Conservation (phyloP, 768 basidiomycete species). For the Boletellus ananiceps region DNA sequence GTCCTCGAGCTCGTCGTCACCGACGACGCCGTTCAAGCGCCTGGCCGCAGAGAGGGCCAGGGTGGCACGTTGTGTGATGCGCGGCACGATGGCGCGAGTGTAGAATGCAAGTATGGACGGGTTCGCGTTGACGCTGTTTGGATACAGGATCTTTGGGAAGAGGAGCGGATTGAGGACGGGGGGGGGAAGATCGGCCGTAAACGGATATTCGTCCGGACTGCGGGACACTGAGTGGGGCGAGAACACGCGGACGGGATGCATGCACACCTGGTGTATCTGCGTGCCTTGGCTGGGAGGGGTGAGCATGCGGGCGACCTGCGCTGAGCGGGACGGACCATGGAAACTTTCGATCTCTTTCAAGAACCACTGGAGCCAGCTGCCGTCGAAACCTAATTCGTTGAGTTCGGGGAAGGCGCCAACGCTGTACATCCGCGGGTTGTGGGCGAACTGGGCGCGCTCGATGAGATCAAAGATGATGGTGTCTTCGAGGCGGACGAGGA, state of each 20-base stretch:
- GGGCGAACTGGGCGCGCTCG: slow-evolving; percentile 94
- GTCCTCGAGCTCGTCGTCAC: slow-evolving; percentile 73
- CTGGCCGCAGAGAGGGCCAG: slow-evolving; percentile 59
- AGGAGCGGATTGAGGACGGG: slow-evolving; percentile 72
- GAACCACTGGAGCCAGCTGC: slow-evolving; percentile 98
- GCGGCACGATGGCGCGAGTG: slow-evolving; percentile 79
- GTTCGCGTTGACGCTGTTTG: slow-evolving; percentile 84
- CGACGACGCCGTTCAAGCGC: slow-evolving; percentile 60
- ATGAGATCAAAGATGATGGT: slow-evolving; percentile 98
- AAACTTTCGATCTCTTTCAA: slow-evolving; percentile 91
- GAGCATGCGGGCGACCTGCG: slow-evolving; percentile 1
- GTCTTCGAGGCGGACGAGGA: slow-evolving; percentile 89
- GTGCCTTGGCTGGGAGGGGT: slow-evolving; percentile 70
- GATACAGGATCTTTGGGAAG: slow-evolving; percentile 75
- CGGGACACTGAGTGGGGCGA: background rate
- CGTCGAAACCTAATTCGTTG: slow-evolving; percentile 64
- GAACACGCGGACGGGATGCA: background rate
- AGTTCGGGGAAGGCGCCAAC: slow-evolving; percentile 77
- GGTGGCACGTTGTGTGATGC: slow-evolving; percentile 75
- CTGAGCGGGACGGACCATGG: slow-evolving; percentile 64
- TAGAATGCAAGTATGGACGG: slow-evolving; percentile 86
- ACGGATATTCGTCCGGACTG: slow-evolving; percentile 98
- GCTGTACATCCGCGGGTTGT: slow-evolving; percentile 86
- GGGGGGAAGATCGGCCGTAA: slow-evolving; percentile 73
- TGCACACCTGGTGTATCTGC: slow-evolving; percentile 85